Percentiles rank a stretch among this genome's conserved stretches.
Conservation (phyloP, 495 filamentous ascomycete species). For the Cairneyella variabilis region DNA sequence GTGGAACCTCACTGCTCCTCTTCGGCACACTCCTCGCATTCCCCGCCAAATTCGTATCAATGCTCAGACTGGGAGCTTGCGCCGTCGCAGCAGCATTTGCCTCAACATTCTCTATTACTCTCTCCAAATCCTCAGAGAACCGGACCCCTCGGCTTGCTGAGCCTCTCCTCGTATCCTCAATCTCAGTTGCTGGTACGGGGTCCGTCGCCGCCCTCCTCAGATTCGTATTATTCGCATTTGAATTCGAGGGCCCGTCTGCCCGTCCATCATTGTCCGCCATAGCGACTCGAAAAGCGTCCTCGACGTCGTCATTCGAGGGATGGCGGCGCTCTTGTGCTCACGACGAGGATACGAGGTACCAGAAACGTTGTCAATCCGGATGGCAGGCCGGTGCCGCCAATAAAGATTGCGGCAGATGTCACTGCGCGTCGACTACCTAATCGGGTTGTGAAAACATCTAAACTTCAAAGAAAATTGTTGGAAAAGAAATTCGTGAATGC, state of each 20-base stretch:
- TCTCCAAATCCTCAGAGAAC: constrained; percentile 24
- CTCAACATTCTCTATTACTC: constrained; percentile 5
- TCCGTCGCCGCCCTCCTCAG: constrained; percentile 13
- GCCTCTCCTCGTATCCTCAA: constrained; percentile 3
- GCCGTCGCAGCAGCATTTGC: not conserved
- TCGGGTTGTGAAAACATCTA: too few relatives aligned
- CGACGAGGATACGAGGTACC: too few relatives aligned
- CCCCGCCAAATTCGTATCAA: constrained; percentile 17
- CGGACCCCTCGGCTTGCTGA: constrained; percentile 14
- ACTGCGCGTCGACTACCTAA: too few relatives aligned
- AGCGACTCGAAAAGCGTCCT: not conserved
- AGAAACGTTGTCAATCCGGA: not conserved
- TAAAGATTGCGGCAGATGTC: not conserved
- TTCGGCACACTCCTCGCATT: too few relatives aligned
- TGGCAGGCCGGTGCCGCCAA: not conserved
- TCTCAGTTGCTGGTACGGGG: constrained; percentile 2
- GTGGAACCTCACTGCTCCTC: constrained; percentile 9
- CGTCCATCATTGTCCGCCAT: constrained; percentile 19
- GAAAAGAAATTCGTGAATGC: too few relatives aligned
- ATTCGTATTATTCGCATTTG: too few relatives aligned
- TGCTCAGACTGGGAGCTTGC: constrained; percentile 1
- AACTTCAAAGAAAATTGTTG: too few relatives aligned
- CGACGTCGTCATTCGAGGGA: constrained; percentile 5
- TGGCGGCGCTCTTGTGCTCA: too few relatives aligned
- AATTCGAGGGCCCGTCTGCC: not conserved